A percentile compares a stretch with the other conserved stretches of the same genome.
Conservation (phyloP, 1,139 yeast genomes). For the Yamadazyma taylorii region DNA sequence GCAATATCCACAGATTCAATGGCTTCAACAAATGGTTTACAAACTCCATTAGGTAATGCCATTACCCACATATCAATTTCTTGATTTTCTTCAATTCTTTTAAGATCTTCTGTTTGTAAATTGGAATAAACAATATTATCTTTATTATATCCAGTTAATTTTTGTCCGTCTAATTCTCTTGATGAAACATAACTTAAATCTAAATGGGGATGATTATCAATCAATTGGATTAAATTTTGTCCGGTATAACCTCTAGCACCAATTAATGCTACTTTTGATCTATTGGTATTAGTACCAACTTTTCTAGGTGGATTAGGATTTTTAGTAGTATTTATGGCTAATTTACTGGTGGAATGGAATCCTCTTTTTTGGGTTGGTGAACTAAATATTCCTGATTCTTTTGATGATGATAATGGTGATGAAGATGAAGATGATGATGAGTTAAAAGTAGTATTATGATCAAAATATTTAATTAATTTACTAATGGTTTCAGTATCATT, state of each 20-base stretch:
- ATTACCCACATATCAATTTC: slow-evolving; percentile 96
- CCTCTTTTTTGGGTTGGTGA: slow-evolving; percentile 44
- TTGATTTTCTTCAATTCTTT: slow-evolving; percentile 67
- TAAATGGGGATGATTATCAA: slow-evolving; percentile 82
- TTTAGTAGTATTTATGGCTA: slow-evolving; percentile 30
- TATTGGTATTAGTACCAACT: slow-evolving; percentile 59
- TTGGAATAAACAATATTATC: slow-evolving; percentile 78
- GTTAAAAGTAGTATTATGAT: slow-evolving; percentile 28
- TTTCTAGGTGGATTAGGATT: slow-evolving; percentile 75
- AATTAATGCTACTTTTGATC: slow-evolving; percentile 80
- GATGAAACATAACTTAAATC: slow-evolving; percentile 93
- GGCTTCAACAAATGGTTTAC: slow-evolving; percentile 95
- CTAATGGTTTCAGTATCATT: slow-evolving; percentile 59
- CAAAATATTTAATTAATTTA: slow-evolving; percentile 65
- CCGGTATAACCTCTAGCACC: slow-evolving; percentile 99
- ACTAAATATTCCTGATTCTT: slow-evolving; percentile 43
- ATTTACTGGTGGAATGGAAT: slow-evolving; percentile 23
- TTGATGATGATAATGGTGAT: slow-evolving; percentile 38
- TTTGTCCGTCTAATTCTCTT: slow-evolving; percentile 88
- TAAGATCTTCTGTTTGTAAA: slow-evolving; percentile 83
- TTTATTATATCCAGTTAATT: slow-evolving; percentile 84
- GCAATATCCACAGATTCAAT: slow-evolving; percentile 59
- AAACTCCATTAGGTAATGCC: slow-evolving; percentile 98
- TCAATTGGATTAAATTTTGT: slow-evolving; percentile 82
- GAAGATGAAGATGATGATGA: slow-evolving; percentile 34